Evolutionary conservation across 345 rosid genomes (phyloP).

Genomic region (Limnanthes douglasii): DNA sequence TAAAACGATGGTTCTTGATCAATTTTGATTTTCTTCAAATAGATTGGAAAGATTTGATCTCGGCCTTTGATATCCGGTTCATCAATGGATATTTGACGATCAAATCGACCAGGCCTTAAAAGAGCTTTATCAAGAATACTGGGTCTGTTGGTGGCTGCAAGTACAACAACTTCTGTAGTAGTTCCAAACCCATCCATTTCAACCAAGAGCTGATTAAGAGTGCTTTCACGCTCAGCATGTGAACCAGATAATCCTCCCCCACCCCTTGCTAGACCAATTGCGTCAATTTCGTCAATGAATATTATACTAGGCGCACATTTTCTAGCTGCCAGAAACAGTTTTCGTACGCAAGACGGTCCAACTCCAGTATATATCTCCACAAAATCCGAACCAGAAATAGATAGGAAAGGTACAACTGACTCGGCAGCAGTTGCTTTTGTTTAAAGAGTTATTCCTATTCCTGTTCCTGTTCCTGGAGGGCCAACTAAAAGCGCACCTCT

Average conservation of each 20-base stretch:
- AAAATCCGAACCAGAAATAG: conserved; percentile 95
- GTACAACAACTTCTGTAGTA: conserved; percentile 84
- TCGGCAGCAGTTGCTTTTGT: conserved; percentile 98
- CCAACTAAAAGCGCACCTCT: conserved; percentile 96
- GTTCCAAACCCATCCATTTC: conserved; percentile 99
- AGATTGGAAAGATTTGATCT: conserved; percentile 72
- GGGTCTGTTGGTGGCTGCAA: conserved; percentile 96
- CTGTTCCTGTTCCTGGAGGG: conserved; percentile 94
- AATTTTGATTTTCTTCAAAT: conserved; percentile 70
- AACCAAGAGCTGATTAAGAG: conserved; percentile 77
- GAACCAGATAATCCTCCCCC: conserved; percentile 81
- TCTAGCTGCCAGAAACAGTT: conserved; percentile 92
- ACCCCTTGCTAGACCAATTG: conserved; percentile 93
- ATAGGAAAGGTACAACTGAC: conserved; percentile 83
- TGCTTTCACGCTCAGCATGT: conserved; percentile 94
- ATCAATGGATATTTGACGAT: conserved; percentile 78
- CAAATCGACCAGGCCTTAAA: conserved; percentile 83
- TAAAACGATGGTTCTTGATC: conserved; percentile 62
- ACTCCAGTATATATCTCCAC: conserved; percentile 99
- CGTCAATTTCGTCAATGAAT: conserved; percentile 94
- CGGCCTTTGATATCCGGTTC: conserved; percentile 93
- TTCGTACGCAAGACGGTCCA: conserved; percentile 94
- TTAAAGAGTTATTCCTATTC: conserved; percentile 91
- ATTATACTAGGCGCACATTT: conserved; percentile 81
- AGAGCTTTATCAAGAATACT: conserved; percentile 90